Base-by-base conservation (phyloP, 306 rosid genomes). In the Fagus crenata region DNA sequence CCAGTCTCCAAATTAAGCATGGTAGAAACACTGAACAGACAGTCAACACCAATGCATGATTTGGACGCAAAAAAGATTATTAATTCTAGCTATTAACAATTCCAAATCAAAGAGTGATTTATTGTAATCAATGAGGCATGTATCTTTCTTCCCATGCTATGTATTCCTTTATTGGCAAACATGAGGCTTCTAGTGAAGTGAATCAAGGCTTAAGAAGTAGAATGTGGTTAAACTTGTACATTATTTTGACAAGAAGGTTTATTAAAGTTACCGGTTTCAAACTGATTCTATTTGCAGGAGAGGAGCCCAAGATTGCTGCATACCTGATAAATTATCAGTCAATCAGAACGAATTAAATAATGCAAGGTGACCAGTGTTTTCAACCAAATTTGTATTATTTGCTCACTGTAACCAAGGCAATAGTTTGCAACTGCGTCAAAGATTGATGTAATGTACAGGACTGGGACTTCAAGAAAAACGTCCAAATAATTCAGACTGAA, bases 301-400 rank as follows among this genome's bases (percentile, higher is more conserved):
- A 90, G 67, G 97, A 54, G 69, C 98, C 98, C 96, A 92, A 87
- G 73, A 94, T 90, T 82, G 97, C 97, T 0, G 98, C 91, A 85
- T 94, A 94, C 90, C 98, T 94, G 87, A 78, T 69, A 61, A 80
- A 79, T 80, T 60, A 83, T 80, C 42, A 51, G 67, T 55, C 55
- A 65, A 74, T 70, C 22, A 73, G 74, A 77, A 54, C 15, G 54
- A 51, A 40, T 69, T 31, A 73, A 60, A 6, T 15, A 74, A 77
- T 75, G 63, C 61, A 80, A 40, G 12, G 35, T 14, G 61, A 78
- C 15, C 68, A 61, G 13, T 31, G 75, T 69, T 73, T 70, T 75
- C 55, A 22, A 68, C 60, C 40, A 70, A 41, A 18, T 54, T 36
- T 55, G 28, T 32, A 54, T 49, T 67, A 37, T 28, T 36, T 43